phyloP scores from a whole-genome alignment of 306 rosid genomes.

The Fragaria nilgerrensis region DNA sequence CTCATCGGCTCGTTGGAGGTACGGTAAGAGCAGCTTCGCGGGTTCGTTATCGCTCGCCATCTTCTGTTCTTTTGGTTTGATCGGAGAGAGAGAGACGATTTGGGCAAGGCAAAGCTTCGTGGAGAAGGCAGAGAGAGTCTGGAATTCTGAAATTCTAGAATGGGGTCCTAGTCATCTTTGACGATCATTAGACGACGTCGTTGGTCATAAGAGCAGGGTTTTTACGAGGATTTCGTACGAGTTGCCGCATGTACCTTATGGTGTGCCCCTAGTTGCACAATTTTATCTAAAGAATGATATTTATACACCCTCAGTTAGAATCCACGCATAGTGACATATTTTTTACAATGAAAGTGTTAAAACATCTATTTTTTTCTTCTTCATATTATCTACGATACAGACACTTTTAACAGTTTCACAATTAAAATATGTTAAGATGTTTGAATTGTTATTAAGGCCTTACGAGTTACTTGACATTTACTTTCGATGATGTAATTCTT shows the following conservation, averaged over 20 bases:
- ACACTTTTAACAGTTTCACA: too few species aligned
- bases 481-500: too few species aligned
- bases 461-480: too few species aligned
- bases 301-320: too few species aligned
- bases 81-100: neutral
- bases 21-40: conserved; percentile 89
- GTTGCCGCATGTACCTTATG: neutral
- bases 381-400: too few species aligned
- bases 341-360: too few species aligned
- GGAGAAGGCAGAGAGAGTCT: neutral
- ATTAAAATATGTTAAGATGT: too few species aligned
- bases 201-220: neutral
- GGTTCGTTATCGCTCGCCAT: conserved; percentile 96
- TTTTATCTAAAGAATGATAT: too few species aligned
- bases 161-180: neutral
- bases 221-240: neutral
- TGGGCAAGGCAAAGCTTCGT: conserved; percentile 12
- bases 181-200: neutral
- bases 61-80: neutral
- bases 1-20: conserved; percentile 99
- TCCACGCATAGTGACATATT: too few species aligned
- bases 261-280: neutral
- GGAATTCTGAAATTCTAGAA: neutral
- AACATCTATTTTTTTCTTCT: too few species aligned
- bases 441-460: too few species aligned